Conservation (phyloP, 2,329 filamentous ascomycete species). For the Clarireedia hainanense region DNA sequence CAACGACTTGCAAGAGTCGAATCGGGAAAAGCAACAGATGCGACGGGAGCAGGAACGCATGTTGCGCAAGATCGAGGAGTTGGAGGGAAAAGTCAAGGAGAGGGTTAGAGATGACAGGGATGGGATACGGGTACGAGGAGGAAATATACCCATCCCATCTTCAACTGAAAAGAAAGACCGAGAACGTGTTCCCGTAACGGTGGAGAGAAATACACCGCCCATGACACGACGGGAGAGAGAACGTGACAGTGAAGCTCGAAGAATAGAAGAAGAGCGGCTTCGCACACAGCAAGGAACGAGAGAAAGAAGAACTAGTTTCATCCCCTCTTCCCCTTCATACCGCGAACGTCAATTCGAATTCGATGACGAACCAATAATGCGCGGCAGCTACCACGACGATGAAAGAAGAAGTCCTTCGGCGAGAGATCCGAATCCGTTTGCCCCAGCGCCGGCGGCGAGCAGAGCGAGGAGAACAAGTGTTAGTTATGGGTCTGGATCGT, state of each 20-base stretch:
- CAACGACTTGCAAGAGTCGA: conserved; percentile 4
- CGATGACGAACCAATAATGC: neutral
- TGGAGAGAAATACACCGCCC: neutral
- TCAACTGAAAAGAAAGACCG: neutral
- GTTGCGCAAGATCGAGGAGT: neutral
- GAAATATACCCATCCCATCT: neutral
- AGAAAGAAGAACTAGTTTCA: neutral
- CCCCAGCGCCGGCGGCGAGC: neutral
- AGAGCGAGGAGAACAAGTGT: conserved; percentile 3
- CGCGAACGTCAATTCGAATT: neutral
- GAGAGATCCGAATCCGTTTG: neutral
- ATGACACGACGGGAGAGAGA: conserved; percentile 1
- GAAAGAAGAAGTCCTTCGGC: neutral
- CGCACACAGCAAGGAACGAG: neutral
- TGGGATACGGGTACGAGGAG: neutral
- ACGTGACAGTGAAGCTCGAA: neutral
- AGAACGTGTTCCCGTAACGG: neutral
- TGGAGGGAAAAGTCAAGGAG: neutral
- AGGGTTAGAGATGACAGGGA: neutral
- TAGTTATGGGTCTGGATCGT: neutral
- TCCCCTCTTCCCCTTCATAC: neutral
- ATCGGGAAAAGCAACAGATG: conserved; percentile 3
- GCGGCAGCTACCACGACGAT: neutral
- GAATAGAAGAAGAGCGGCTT: neutral
- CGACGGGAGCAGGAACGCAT: conserved; percentile 1